These are phyloP conservation scores for Metschnikowia anglica DNA, from an alignment of 805 yeast genomes.

Conservation along the genomic window DNA sequence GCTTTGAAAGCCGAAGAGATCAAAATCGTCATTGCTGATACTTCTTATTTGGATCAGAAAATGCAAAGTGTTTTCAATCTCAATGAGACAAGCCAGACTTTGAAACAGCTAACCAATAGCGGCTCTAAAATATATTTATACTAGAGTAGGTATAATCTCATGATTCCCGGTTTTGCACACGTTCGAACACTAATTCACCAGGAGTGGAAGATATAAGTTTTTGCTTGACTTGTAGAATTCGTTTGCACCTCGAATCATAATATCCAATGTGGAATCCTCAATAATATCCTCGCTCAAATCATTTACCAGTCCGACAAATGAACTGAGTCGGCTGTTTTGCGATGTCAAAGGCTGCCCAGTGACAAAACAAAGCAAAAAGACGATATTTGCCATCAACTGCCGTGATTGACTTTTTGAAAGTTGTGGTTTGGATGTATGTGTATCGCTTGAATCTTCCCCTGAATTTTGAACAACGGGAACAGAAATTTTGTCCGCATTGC, in stretches of 20 bases:
- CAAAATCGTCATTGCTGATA: constrained; percentile 57
- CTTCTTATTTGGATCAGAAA: constrained; percentile 60
- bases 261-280: constrained; percentile 20
- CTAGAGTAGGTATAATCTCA: background rate
- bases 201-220: constrained; percentile 24
- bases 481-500: background rate
- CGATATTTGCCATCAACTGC: constrained; percentile 24
- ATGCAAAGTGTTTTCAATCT: constrained; percentile 60
- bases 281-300: constrained; percentile 10
- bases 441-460: background rate
- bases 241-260: constrained; percentile 22
- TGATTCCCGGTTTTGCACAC: background rate
- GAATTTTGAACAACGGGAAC: background rate
- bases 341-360: constrained; percentile 5
- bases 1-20: constrained; percentile 45
- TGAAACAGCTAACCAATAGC: constrained; percentile 41
- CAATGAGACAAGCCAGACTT: constrained; percentile 42
- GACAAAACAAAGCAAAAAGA: constrained; percentile 24
- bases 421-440: background rate
- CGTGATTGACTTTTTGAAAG: constrained; percentile 8
- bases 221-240: constrained; percentile 33
- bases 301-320: constrained; percentile 1
- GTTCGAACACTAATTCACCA: constrained; percentile 12
- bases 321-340: background rate
- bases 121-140: constrained; percentile 44